A percentile compares a stretch with the other conserved stretches of the same genome.
These are phyloP conservation scores for Noccaea caerulescens DNA, from an alignment of 345 rosid species.

Conservation along the genomic window DNA sequence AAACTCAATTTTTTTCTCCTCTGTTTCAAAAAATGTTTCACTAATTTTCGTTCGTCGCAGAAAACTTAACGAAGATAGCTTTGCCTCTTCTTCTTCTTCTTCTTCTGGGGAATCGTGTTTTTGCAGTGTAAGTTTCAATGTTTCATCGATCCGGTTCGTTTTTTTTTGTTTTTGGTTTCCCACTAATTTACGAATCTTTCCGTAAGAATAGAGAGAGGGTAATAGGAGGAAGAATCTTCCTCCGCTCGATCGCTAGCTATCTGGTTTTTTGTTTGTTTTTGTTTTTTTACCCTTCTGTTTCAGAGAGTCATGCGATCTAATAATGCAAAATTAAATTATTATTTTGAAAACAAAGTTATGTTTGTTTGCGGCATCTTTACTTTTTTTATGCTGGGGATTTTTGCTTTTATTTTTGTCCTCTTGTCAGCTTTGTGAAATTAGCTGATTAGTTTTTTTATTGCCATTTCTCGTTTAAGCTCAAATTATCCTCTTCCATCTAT, in stretches of 20 bases:
- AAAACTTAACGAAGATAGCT: slow-evolving; percentile 13
- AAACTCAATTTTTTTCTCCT: background rate
- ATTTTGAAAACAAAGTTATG: background rate
- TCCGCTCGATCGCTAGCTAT: slow-evolving; percentile 34
- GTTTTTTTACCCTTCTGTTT: background rate
- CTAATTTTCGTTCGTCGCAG: background rate
- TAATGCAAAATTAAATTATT: slow-evolving; percentile 30
- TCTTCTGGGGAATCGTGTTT: slow-evolving; percentile 33
- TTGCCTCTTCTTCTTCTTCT: slow-evolving; percentile 24
- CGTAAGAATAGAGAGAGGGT: slow-evolving; percentile 37
- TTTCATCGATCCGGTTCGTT: slow-evolving; percentile 36
- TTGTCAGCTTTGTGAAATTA: slow-evolving; percentile 12
- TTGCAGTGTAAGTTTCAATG: slow-evolving; percentile 40
- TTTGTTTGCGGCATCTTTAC: slow-evolving; percentile 7
- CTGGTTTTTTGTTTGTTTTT: slow-evolving; percentile 21
- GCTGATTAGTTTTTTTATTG: slow-evolving; percentile 3
- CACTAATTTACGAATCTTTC: slow-evolving; percentile 34
- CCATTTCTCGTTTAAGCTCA: background rate
- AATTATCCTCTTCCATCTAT: background rate
- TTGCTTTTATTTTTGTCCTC: slow-evolving; percentile 24
- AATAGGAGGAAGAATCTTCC: slow-evolving; percentile 40
- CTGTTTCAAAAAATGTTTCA: background rate
- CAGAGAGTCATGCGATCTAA: slow-evolving; percentile 39
- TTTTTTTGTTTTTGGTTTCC: background rate
- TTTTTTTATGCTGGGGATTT: background rate